Evolutionary conservation across 129 eudicot species (phyloP).

Genomic region (Tagetes patula): DNA sequence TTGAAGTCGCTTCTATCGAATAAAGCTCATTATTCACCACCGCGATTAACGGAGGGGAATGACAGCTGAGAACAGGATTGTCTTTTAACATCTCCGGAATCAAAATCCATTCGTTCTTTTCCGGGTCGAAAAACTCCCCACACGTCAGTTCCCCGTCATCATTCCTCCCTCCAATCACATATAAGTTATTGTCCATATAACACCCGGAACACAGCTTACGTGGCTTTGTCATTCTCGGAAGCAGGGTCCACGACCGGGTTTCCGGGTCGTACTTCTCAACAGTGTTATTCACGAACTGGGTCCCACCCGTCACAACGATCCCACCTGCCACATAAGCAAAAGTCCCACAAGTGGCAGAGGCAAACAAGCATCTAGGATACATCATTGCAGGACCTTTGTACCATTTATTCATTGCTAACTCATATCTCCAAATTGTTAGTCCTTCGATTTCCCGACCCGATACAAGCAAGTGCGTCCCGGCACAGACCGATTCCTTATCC

Average conservation of each 20-base stretch:
- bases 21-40: constrained; percentile 88
- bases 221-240: constrained; percentile 65
- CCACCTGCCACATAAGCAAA: constrained; percentile 87
- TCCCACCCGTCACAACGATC: constrained; percentile 32
- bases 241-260: constrained; percentile 59
- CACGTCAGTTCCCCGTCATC: constrained; percentile 69
- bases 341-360: constrained; percentile 75
- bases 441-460: constrained; percentile 72
- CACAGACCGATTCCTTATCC: constrained; percentile 80
- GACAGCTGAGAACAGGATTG: constrained; percentile 57
- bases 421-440: constrained; percentile 68
- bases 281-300: constrained; percentile 43
- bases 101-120: constrained; percentile 49
- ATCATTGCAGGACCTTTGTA: constrained; percentile 71
- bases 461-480: constrained; percentile 87
- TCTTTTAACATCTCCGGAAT: constrained; percentile 75
- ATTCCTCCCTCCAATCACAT: constrained; percentile 80
- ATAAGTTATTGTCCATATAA: constrained; percentile 71
- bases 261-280: constrained; percentile 76
- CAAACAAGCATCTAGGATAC: constrained; percentile 79
- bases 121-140: constrained; percentile 66
- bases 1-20: constrained; percentile 64
- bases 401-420: constrained; percentile 62
- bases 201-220: constrained; percentile 77
- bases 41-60: constrained; percentile 88